These are phyloP conservation scores for Spinellus fusiger DNA, from an alignment of 192 early-diverging fungal species.

Conservation along the genomic window DNA sequence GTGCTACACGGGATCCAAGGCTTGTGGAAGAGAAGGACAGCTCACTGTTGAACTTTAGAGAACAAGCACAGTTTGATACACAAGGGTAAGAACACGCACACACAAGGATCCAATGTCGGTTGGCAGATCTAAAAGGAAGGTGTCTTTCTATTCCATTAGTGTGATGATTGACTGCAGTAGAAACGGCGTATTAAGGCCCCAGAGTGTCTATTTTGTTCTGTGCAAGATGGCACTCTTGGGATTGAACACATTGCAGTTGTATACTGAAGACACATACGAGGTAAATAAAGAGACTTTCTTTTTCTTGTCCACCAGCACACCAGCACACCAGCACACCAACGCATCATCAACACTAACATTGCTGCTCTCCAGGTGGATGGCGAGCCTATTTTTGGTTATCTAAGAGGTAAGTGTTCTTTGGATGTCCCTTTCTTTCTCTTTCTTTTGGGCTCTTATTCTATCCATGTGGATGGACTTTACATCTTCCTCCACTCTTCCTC, in stretches of 20 bases:
- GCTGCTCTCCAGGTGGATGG: conserved; percentile 25
- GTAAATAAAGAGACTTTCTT: conserved; percentile 37
- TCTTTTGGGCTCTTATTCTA: no score
- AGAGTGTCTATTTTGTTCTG: conserved; percentile 60
- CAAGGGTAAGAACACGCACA: conserved; percentile 50
- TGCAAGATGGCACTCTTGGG: conserved; percentile 80
- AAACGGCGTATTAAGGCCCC: conserved; percentile 61
- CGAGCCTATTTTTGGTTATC: conserved; percentile 70
- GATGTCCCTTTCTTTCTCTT: no score
- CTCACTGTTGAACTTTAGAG: conserved; percentile 41
- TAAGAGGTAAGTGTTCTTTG: conserved; percentile 52
- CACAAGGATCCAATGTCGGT: no score
- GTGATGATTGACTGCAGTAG: conserved; percentile 86
- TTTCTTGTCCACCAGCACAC: neutral
- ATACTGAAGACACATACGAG: conserved; percentile 87
- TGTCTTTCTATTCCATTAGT: conserved; percentile 23
- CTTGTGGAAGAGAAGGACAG: conserved; percentile 17
- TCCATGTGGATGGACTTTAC: neutral
- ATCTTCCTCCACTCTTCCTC: neutral
- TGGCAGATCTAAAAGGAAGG: neutral
- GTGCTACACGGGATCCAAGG: conserved; percentile 30
- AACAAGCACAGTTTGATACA: conserved; percentile 65
- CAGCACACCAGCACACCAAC: neutral
- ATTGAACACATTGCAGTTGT: conserved; percentile 82
- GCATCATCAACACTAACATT: neutral